Percentiles rank a stretch among this genome's conserved stretches.
phyloP scores from a whole-genome alignment of 1,139 yeast species.

The Geotrichum carabidarum region DNA sequence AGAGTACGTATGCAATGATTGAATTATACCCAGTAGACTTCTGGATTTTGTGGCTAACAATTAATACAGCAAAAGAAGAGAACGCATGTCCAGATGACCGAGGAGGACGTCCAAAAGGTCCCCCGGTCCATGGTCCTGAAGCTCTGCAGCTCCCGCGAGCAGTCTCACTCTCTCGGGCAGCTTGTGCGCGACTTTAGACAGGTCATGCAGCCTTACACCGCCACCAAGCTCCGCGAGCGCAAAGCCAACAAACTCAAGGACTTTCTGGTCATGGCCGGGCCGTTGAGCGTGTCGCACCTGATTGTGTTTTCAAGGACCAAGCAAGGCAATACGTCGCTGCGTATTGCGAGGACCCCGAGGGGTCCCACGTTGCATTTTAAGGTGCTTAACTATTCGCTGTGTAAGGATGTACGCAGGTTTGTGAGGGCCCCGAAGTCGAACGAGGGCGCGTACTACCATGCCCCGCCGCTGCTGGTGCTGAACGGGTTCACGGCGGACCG shows the following conservation, averaged over 20 bases:
- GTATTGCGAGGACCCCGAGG: conserved; percentile 82
- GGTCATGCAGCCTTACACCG: conserved; percentile 96
- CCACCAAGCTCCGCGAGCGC: conserved; percentile 78
- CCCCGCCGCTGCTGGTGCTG: conserved; percentile 86
- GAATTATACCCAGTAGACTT: not conserved
- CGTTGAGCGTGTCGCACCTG: conserved; percentile 85
- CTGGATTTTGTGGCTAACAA: not conserved
- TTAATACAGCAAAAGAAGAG: conserved; percentile 56
- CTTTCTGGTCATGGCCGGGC: conserved; percentile 95
- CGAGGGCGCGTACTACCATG: conserved; percentile 42
- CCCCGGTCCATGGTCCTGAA: conserved; percentile 93
- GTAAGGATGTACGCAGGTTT: conserved; percentile 71
- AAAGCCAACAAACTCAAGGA: conserved; percentile 83
- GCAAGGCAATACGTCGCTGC: conserved; percentile 73
- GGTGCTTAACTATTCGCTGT: conserved; percentile 69
- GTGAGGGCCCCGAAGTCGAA: conserved; percentile 54
- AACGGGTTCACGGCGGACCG: conserved; percentile 68
- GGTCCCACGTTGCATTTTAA: conserved; percentile 91
- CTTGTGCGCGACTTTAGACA: conserved; percentile 81
- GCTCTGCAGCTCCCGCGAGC: conserved; percentile 62
- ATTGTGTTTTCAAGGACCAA: conserved; percentile 78
- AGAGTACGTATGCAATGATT: conserved; percentile 39
- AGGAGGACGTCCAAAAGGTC: conserved; percentile 64
- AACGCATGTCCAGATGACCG: conserved; percentile 68
- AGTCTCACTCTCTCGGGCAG: conserved; percentile 76